A percentile compares a stretch with the other conserved stretches of the same genome.
Evolutionary conservation across 75 land plant genomes (phyloP).

Genomic region (Sequoia sempervirens): DNA sequence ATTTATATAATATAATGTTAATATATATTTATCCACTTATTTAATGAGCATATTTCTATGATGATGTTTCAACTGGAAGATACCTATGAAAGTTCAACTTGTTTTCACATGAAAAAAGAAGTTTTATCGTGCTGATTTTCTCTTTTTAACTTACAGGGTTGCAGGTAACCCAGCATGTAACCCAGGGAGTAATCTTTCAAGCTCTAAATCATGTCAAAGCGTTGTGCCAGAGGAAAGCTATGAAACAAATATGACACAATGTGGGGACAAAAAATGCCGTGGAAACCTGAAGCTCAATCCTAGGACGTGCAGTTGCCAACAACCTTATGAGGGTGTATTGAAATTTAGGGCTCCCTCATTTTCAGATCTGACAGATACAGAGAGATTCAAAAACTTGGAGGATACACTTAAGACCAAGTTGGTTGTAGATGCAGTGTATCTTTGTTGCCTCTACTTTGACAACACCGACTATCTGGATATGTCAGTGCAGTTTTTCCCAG

Average conservation of each 20-base stretch:
- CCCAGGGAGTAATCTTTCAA: conserved; percentile 7
- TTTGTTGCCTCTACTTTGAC: conserved; percentile 47
- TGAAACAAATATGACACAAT: conserved; percentile 52
- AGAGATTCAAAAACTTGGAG: conserved; percentile 36
- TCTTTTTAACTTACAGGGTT: conserved; percentile 26
- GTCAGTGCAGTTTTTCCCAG: conserved; percentile 48
- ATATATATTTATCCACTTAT: too few species aligned
- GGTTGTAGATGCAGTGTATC: conserved; percentile 42
- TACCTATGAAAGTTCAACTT: background rate
- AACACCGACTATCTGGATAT: conserved; percentile 42
- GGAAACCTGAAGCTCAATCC: conserved; percentile 42
- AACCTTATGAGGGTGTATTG: conserved; percentile 49
- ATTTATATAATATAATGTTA: too few species aligned
- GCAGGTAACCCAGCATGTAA: conserved; percentile 53
- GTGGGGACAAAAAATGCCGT: conserved; percentile 35
- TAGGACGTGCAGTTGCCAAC: conserved; percentile 52
- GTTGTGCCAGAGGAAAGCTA: conserved; percentile 14
- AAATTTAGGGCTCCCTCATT: conserved; percentile 51
- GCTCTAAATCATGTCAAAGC: conserved; percentile 32
- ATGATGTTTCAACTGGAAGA: background rate
- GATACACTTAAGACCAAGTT: conserved; percentile 32
- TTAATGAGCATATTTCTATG: too few species aligned
- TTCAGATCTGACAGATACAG: conserved; percentile 35
- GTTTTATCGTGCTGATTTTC: background rate
- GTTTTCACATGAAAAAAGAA: background rate